Evolutionary conservation across 441 rosid species (phyloP), one percentile per base, ranked within the genome.

Genomic region (Croton laevigatus): DNA sequence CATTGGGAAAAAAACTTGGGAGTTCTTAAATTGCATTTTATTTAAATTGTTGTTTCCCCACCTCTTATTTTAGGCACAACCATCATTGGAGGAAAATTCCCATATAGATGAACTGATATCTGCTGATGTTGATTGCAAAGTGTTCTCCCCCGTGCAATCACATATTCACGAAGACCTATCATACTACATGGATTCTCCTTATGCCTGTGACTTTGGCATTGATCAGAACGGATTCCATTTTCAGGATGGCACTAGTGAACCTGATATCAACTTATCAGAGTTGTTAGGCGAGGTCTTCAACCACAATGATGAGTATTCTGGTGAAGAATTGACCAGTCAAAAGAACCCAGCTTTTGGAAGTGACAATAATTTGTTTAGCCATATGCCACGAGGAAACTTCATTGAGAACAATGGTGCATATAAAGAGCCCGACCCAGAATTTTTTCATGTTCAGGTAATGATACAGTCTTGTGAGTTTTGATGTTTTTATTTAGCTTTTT

Each of bases 151-250:
- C 13, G 20, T 70, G 64, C 86, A 63, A 67, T 61, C 84, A 2
- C 79, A 79, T 34, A 37, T 77, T 67, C 71, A 72, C 20, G 75
- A 78, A 49, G 88, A 82, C 42, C 74, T 78, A 67, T 55, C 80
- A 6, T 58, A 73, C 3, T 77, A 58, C 66, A 67, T 82, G 75
- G 86, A 78, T 79, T 87, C 91, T 0, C 88, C 86, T 69, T 88
- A 79, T 71, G 83, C 83, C 58, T 82, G 71, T 76, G 93, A 90
- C 71, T 87, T 94, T 70, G 93, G 92, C 73, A 82, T 78, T 75
- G 75, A 70, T 71, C 73, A 73, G 58, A 79, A 69, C 37, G 89
- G 82, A 27, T 54, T 77, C 62, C 49, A n/a, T 70, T 83, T 86
- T 73, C 87, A 62, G 51, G 92, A 87, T 76, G 87, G 87, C 59